Base-by-base conservation (phyloP, 1,139 yeast species). In the Hanseniaspora gamundiae region DNA sequence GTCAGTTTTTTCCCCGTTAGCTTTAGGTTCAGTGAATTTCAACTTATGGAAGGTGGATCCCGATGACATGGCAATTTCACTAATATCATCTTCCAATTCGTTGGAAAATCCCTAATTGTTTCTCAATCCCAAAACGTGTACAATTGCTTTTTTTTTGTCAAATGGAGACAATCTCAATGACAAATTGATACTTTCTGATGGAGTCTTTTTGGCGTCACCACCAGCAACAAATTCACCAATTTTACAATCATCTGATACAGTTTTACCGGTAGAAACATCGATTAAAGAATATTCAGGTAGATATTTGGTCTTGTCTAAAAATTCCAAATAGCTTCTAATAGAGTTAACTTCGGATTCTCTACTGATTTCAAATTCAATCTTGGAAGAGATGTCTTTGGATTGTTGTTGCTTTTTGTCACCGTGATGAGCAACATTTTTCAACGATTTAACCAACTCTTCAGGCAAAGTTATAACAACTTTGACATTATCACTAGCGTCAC, bases 71-170 rank as follows among this genome's bases (percentile, higher is more conserved):
- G 63, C 60, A 51, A 50, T 58, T 16, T 58, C 60, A 21, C 63
- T 52, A 19, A 59, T 40, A 20, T 52, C 56, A 44, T 61, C 65
- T 2, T 49, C 53, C 17, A 57, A 47, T 43, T 59, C 64, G 22
- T 56, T 47, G 11, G 55, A 49, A 45, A 61, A 59, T 2, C 65
- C 65, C 39, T 59, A 44, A 39, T 56, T 54, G 39, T 57, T 62
- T 42, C 69, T 60, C 40, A 57, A 49, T 22, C 55, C 51, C 19
- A 57, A 42, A 7, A 59, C 48, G 46, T 61, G 64, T 33, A 51
- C 55, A 30, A 66, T 51, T 3, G 54, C 60, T 30, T 57, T 60
- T 41, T 57, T 55, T 16, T 54, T 47, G 14, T 52, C 57, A 42
- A 59, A 60, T 9, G 62, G 61, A 40, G 50, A 54, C 40, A 56